Evolutionary conservation across 176 grass and related monocot genomes (phyloP).

Genomic region (Aegilops longissima): DNA sequence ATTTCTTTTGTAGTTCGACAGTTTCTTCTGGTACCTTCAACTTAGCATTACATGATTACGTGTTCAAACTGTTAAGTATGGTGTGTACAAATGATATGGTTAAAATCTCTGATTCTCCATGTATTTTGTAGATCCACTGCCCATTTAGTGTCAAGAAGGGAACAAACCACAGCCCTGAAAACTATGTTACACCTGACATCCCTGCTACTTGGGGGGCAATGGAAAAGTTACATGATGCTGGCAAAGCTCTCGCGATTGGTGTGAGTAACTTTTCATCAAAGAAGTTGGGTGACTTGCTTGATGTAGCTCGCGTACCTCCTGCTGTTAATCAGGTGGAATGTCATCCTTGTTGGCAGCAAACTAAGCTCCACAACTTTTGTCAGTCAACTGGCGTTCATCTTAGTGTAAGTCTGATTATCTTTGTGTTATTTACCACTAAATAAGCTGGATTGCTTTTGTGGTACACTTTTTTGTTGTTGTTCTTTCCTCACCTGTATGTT

Average conservation of each 20-base stretch:
- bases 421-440: no score
- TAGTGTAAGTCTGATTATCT: conserved; percentile 37
- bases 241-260: conserved; percentile 68
- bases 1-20: background rate
- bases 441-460: no score
- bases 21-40: no score
- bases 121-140: conserved; percentile 71
- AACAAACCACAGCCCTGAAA: conserved; percentile 42
- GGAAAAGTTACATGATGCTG: conserved; percentile 62
- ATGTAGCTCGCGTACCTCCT: conserved; percentile 53
- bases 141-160: conserved; percentile 74
- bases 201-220: conserved; percentile 68
- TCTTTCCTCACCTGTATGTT: no score
- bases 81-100: background rate
- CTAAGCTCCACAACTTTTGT: conserved; percentile 60
- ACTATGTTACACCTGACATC: conserved; percentile 48
- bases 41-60: background rate
- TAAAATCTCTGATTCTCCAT: background rate
- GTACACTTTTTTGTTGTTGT: background rate
- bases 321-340: conserved; percentile 77
- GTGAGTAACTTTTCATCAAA: conserved; percentile 83
- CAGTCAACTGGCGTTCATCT: conserved; percentile 60
- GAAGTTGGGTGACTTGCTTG: conserved; percentile 63
- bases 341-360: conserved; percentile 72
- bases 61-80: no score